Evolutionary conservation across 1,284 basidiomycete genomes (phyloP), one percentile per base, ranked within the genome.

Genomic region (Ceratobasidium sp.): DNA sequence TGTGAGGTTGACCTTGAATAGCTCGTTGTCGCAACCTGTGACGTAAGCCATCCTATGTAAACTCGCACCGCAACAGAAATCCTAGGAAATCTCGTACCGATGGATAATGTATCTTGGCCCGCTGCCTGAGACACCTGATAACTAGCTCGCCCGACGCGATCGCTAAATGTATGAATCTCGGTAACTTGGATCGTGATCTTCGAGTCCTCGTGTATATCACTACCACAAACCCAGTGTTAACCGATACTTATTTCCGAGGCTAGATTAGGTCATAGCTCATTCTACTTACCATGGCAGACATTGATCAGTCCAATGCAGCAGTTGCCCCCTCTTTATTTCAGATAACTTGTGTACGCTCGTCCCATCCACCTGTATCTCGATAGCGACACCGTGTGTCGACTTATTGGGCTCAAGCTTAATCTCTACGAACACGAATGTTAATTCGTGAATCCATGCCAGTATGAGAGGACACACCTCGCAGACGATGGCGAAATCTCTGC

Each of bases 151-250:
- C 50, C 50, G 6, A 52, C 18, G 6, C 50, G 10, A n/a, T 38
- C 35, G 16, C 33, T 8, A 7, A 60, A 3, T 14, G 23, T 35
- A 38, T 60, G 59, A 10, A 60, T 14, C 62, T 74, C 23, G 12
- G 69, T 66, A 5, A 66, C 30, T 20, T 23, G 44, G 8, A 66
- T 23, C 6, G 64, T 66, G 23, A 66, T 12, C n/a, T 8, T 46
- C 38, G 64, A 66, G 5, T 33, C 10, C n/a, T 66, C 44, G 6
- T 12, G 23, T 10, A 66, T 10, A 66, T 66, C 64, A n/a, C 64
- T 66, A 14, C 8, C 14, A 5, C 27, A 46, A 10, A 48, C 12
- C 27, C 10, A 14, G 14, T 14, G 30, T 46, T 12, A 27, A 14
- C 12, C 27, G 10, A 3, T 7, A 23, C 27, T 30, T 30, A 30